phyloP scores from a whole-genome alignment of 768 basidiomycete genomes.

The Rhizopogon sp. region DNA sequence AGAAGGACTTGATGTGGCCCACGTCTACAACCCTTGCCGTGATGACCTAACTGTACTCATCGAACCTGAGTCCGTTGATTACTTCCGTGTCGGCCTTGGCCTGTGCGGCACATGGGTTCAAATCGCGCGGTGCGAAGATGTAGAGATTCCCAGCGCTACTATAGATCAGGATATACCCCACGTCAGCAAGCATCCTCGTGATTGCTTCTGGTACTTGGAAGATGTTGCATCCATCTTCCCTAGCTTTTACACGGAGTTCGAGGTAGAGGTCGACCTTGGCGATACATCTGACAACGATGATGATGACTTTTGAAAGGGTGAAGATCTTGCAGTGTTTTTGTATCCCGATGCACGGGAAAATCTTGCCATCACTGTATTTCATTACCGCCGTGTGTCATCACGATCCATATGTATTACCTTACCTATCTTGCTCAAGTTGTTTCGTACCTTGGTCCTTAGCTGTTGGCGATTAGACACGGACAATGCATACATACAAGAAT shows the following conservation, averaged over 20 bases:
- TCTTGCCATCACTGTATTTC: not conserved
- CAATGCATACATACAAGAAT: not conserved
- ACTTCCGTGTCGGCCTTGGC: slow-evolving; percentile 25
- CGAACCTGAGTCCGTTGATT: slow-evolving; percentile 7
- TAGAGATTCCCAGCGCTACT: not conserved
- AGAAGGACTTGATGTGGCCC: not conserved
- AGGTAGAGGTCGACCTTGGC: not conserved
- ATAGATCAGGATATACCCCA: not conserved
- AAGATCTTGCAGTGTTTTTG: not conserved
- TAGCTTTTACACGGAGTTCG: slow-evolving; percentile 38
- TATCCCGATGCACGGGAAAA: not conserved
- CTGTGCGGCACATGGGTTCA: slow-evolving; percentile 33
- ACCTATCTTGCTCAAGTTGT: not conserved
- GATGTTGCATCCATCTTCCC: slow-evolving; percentile 43
- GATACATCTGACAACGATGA: not conserved
- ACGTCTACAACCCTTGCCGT: slow-evolving; percentile 33
- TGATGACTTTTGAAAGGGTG: not conserved
- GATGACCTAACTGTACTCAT: slow-evolving; percentile 27
- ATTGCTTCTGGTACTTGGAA: slow-evolving; percentile 55
- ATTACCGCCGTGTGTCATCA: not conserved
- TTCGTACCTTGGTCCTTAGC: not conserved
- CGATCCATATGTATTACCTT: not conserved
- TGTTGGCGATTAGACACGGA: not conserved
- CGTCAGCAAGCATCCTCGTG: slow-evolving; percentile 4
- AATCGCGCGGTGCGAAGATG: slow-evolving; percentile 15